These are phyloP conservation scores for Epichloe hybrida DNA, from an alignment of 2,329 filamentous ascomycete species.

Conservation along the genomic window DNA sequence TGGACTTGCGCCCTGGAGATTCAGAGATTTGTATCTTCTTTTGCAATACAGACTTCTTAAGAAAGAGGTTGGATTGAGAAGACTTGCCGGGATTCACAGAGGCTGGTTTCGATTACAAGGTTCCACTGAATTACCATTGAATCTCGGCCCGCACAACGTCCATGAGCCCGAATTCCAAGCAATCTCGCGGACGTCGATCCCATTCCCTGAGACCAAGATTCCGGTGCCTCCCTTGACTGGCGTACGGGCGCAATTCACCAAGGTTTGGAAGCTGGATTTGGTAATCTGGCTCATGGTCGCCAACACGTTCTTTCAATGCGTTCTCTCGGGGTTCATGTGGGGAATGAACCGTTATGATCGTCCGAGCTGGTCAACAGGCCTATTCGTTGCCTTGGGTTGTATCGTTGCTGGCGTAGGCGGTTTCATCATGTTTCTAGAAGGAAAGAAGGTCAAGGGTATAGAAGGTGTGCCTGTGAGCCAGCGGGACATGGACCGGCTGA, in stretches of 20 bases:
- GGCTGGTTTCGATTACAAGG: slow-evolving; percentile 63
- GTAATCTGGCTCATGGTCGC: slow-evolving; percentile 65
- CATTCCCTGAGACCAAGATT: slow-evolving; percentile 49
- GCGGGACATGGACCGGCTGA: slow-evolving; percentile 36
- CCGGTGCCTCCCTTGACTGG: slow-evolving; percentile 59
- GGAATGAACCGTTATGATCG: slow-evolving; percentile 56
- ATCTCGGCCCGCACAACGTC: slow-evolving; percentile 40
- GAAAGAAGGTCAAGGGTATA: slow-evolving; percentile 55
- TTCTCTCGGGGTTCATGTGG: slow-evolving; percentile 74
- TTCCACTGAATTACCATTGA: slow-evolving; percentile 42
- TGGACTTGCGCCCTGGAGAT: slow-evolving; percentile 72
- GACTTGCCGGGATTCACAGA: slow-evolving; percentile 60
- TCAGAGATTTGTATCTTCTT: slow-evolving; percentile 65
- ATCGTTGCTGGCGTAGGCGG: slow-evolving; percentile 56
- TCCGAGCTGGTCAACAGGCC: slow-evolving; percentile 67
- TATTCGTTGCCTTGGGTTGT: slow-evolving; percentile 65
- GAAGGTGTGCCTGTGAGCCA: slow-evolving; percentile 56
- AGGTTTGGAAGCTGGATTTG: slow-evolving; percentile 63
- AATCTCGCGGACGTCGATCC: slow-evolving; percentile 29
- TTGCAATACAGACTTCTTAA: slow-evolving; percentile 46
- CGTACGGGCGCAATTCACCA: slow-evolving; percentile 51
- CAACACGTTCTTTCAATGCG: slow-evolving; percentile 67
- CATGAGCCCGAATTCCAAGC: slow-evolving; percentile 26
- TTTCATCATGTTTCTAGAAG: slow-evolving; percentile 56
- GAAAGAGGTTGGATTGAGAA: slow-evolving; percentile 44